Conservation (phyloP, 768 basidiomycete genomes). For the Strobilomyces confusus region DNA sequence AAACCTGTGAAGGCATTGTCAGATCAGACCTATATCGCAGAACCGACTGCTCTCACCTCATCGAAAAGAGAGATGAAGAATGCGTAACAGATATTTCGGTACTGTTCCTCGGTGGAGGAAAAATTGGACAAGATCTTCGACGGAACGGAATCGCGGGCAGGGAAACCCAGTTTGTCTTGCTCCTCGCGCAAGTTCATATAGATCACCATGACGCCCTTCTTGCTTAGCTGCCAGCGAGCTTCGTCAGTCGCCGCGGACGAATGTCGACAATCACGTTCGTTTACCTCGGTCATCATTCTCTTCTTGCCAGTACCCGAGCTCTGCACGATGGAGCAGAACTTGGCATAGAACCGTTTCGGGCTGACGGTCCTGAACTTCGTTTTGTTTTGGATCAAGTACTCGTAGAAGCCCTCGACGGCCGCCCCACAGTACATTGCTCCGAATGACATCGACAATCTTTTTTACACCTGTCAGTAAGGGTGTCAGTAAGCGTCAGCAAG, state of each 20-base stretch:
- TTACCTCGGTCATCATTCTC: constrained; percentile 11
- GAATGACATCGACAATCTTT: background rate
- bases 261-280: too few species aligned
- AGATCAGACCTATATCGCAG: background rate
- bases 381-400: constrained; percentile 14
- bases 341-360: constrained; percentile 5
- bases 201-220: constrained; percentile 15
- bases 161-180: constrained; percentile 8
- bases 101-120: background rate
- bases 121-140: constrained; percentile 10
- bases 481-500: too few species aligned
- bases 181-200: constrained; percentile 14
- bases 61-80: constrained; percentile 15
- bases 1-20: background rate
- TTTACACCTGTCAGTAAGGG: too few species aligned
- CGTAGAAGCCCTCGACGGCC: constrained; percentile 15
- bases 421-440: background rate
- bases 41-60: background rate
- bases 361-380: background rate
- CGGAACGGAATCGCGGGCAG: constrained; percentile 10
- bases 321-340: constrained; percentile 7
- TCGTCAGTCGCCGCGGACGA: background rate
- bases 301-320: constrained; percentile 14
- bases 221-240: background rate
- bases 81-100: constrained; percentile 3